phyloP scores from a whole-genome alignment of 192 early-diverging fungal species.

The Backusella luteola region DNA sequence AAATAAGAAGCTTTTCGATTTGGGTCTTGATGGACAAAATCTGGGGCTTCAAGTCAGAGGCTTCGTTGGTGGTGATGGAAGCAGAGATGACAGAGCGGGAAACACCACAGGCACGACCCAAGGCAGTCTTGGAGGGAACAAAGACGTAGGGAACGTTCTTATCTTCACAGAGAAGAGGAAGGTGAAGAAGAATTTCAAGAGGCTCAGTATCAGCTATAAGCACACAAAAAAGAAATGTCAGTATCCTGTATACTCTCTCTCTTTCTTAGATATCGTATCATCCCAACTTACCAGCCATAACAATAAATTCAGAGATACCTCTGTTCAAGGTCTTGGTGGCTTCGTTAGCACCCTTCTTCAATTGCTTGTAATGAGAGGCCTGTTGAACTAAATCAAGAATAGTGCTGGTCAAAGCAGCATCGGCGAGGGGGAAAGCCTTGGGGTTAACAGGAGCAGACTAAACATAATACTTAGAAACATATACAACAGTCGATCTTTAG shows the following conservation, averaged over 20 bases:
- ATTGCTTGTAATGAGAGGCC: slow-evolving; percentile 99
- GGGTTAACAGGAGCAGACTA: slow-evolving; percentile 46
- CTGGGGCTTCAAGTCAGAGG: slow-evolving; percentile 90
- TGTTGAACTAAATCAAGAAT: slow-evolving; percentile 98
- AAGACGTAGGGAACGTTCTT: slow-evolving; percentile 99
- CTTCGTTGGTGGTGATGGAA: slow-evolving; percentile 97
- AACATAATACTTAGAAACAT: not conserved
- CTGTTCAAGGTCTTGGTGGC: slow-evolving; percentile 99
- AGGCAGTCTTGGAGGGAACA: slow-evolving; percentile 93
- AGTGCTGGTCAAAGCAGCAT: slow-evolving; percentile 83
- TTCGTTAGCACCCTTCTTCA: slow-evolving; percentile 99
- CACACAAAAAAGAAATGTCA: too few species aligned
- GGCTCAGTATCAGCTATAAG: slow-evolving; percentile 89
- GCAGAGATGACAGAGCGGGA: slow-evolving; percentile 89
- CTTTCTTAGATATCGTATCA: not conserved
- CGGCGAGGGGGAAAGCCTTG: slow-evolving; percentile 90
- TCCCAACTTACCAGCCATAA: slow-evolving; percentile 71
- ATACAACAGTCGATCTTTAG: not conserved
- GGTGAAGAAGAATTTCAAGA: slow-evolving; percentile 95
- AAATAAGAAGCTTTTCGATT: slow-evolving; percentile 94
- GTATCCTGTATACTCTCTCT: not conserved
- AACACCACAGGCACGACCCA: slow-evolving; percentile 98
- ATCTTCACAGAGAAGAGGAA: slow-evolving; percentile 98
- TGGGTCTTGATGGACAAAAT: slow-evolving; percentile 87
- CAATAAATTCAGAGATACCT: slow-evolving; percentile 97